Evolutionary conservation across 768 basidiomycete species (phyloP).

Genomic region (Suillus cothurnatus): DNA sequence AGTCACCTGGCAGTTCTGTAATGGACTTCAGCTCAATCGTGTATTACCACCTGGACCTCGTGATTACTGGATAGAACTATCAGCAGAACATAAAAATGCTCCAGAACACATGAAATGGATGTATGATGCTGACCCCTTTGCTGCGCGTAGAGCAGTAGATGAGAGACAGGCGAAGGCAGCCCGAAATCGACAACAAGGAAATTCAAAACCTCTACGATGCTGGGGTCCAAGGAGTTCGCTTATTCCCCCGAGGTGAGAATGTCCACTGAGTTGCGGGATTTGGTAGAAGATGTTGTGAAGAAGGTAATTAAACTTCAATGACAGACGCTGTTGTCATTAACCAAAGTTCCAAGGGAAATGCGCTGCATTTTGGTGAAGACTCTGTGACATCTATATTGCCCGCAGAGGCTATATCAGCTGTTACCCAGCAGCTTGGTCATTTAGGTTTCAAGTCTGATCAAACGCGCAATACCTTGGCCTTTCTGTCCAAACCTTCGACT

Average conservation of each 20-base stretch:
- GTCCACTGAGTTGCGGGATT: slow-evolving; percentile 71
- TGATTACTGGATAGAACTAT: slow-evolving; percentile 85
- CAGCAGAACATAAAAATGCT: slow-evolving; percentile 64
- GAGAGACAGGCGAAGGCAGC: slow-evolving; percentile 62
- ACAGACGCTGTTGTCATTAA: slow-evolving; percentile 6
- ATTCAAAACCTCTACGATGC: slow-evolving; percentile 13
- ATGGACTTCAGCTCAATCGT: slow-evolving; percentile 69
- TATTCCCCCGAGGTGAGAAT: slow-evolving; percentile 79
- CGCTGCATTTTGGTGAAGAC: slow-evolving; percentile 48
- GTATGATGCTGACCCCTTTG: slow-evolving; percentile 87
- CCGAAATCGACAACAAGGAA: slow-evolving; percentile 42
- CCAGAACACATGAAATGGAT: slow-evolving; percentile 82
- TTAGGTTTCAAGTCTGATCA: slow-evolving; percentile 70
- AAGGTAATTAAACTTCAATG: slow-evolving; percentile 46
- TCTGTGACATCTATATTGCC: slow-evolving; percentile 37
- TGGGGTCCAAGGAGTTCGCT: slow-evolving; percentile 41
- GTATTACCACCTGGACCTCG: slow-evolving; percentile 83
- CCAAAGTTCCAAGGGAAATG: slow-evolving; percentile 44
- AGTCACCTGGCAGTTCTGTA: slow-evolving; percentile 60
- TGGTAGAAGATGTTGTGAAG: slow-evolving; percentile 81
- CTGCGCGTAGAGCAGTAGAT: slow-evolving; percentile 66
- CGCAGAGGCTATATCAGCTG: slow-evolving; percentile 42
- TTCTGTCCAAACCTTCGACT: slow-evolving; percentile 57
- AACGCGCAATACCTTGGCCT: slow-evolving; percentile 52
- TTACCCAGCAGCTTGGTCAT: slow-evolving; percentile 56